phyloP scores from a whole-genome alignment of 768 basidiomycete species.

The Collybia sordida region DNA sequence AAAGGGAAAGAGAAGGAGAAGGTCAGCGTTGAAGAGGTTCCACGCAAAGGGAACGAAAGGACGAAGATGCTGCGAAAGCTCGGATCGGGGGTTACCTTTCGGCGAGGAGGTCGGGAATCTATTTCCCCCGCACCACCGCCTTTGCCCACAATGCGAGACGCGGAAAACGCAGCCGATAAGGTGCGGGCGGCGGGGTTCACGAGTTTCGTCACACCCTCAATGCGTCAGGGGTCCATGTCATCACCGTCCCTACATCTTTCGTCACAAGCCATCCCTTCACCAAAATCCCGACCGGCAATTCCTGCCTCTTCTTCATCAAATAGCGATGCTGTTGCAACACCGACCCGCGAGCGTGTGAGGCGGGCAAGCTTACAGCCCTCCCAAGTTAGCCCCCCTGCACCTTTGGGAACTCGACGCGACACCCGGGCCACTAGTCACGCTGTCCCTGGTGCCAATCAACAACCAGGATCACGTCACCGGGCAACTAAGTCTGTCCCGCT shows the following conservation, averaged over 20 bases:
- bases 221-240: conserved; percentile 71
- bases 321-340: conserved; percentile 44
- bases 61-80: conserved; percentile 45
- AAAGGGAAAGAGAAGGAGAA: conserved; percentile 45
- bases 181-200: conserved; percentile 53
- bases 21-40: conserved; percentile 18
- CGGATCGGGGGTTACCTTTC: conserved; percentile 53
- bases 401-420: conserved; percentile 13
- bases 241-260: conserved; percentile 71
- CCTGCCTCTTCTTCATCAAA: conserved; percentile 48
- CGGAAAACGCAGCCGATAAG: conserved; percentile 30
- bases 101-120: conserved; percentile 39
- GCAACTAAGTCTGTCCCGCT: conserved; percentile 28
- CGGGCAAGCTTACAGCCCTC: conserved; percentile 36
- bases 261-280: conserved; percentile 53
- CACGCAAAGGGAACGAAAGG: conserved; percentile 36
- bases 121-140: conserved; percentile 38
- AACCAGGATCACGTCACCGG: conserved; percentile 28
- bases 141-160: conserved; percentile 27
- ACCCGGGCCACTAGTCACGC: conserved; percentile 12
- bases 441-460: conserved; percentile 14
- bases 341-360: conserved; percentile 42
- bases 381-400: conserved; percentile 32
- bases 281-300: conserved; percentile 48
- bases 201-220: conserved; percentile 63